Base-by-base conservation (phyloP, 345 rosid species). In the Murraya koenigii region DNA sequence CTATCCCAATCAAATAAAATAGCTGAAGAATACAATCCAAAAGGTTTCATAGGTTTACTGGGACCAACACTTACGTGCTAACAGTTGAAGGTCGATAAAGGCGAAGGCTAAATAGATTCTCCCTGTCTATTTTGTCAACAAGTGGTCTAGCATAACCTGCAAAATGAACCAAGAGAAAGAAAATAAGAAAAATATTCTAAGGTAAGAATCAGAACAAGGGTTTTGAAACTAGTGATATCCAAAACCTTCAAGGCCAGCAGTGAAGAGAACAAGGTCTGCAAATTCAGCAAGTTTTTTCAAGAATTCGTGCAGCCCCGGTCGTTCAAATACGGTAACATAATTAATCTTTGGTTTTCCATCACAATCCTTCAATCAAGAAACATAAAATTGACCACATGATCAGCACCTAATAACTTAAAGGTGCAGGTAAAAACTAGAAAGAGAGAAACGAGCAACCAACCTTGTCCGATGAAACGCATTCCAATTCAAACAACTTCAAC, bases 11-110 rank as follows among this genome's bases (percentile, higher is more conserved):
- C 19, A 59, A 60, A 73, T 36, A 59, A 7, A 60, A 28, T 19
- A 33, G 58, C 28, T 39, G 9, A 6, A 44, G 11, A 13, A 7
- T 2, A 15, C 11, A 20, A 33, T 65, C 69, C n/a, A 70, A 32
- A 69, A 49, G 55, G 55, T 49, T 15, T 49, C 35, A 41, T 41
- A 4, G 4, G 49, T 26, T 44, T 49, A 28, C 38, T 49, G 13
- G 13, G 20, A 63, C 26, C 7, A 65, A 63, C 9, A 65, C 91
- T 79, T 82, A 87, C 89, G 91, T 88, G 85, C 89, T 85, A 79
- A 76, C 80, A 2, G 91, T 90, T 25, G 91, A 88, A 79, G 94
- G 90, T 66, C 91, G 87, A 83, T 90, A 90, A 58, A 90, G 89
- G 30, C 90, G 87, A 60, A 81, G 76, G 10, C 83, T 58, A 63